phyloP scores from a whole-genome alignment of 1,139 yeast genomes.

The Pneumocystis jirovecii region DNA sequence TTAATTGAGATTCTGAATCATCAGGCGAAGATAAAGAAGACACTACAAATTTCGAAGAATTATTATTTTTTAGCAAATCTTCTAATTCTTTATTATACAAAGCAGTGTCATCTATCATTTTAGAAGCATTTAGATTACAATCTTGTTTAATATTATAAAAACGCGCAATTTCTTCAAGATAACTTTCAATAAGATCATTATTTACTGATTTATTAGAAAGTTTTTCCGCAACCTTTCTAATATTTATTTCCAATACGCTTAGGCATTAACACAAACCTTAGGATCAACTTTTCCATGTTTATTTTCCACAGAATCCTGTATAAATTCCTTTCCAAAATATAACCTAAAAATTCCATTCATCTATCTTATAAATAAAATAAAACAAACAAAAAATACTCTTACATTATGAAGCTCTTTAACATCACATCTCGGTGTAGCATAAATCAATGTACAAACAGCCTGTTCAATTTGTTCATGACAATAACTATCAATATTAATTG shows the following conservation, averaged over 20 bases:
- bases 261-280: neutral
- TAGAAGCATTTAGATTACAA: slow-evolving; percentile 5
- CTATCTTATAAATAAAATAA: neutral
- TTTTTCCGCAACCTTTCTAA: slow-evolving; percentile 41
- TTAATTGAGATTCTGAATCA: slow-evolving; percentile 5
- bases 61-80: neutral
- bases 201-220: slow-evolving; percentile 58
- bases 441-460: slow-evolving; percentile 58
- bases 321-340: slow-evolving; percentile 53
- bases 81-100: neutral
- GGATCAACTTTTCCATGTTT: slow-evolving; percentile 26
- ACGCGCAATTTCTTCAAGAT: slow-evolving; percentile 64
- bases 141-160: slow-evolving; percentile 61
- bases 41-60: slow-evolving; percentile 14
- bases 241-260: slow-evolving; percentile 31
- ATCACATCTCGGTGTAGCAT: slow-evolving; percentile 58
- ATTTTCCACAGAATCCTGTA: slow-evolving; percentile 48
- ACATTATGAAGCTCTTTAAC: slow-evolving; percentile 47
- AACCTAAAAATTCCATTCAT: slow-evolving; percentile 48
- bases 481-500: slow-evolving; percentile 10
- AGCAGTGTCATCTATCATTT: neutral
- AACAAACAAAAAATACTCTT: neutral
- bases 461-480: slow-evolving; percentile 58
- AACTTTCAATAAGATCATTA: slow-evolving; percentile 48
- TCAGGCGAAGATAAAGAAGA: slow-evolving; percentile 8